Base-by-base conservation (phyloP, 208 protist genomes). In the Wallacemonas sp. region DNA sequence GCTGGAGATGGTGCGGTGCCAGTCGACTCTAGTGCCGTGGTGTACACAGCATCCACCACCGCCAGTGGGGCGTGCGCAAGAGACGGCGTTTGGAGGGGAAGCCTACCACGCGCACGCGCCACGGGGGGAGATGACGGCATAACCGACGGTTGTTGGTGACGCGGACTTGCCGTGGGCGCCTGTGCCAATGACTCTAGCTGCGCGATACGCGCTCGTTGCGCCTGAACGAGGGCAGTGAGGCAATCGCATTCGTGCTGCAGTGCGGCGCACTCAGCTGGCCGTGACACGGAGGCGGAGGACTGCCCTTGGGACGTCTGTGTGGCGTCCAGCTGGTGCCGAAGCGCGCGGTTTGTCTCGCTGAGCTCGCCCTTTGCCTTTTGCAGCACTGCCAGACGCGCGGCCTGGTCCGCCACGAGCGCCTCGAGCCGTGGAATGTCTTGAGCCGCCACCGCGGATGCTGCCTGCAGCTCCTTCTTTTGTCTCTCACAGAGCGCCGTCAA, bases 11-110 rank as follows among this genome's bases (percentile, higher is more conserved):
- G 26, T 8, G 46, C 12, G 12, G n/a, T 21, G 4, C 38, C 50
- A n/a, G 50, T 32, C 3, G 30, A 27, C 17, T 33, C 50, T 4
- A 39, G 32, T 6, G 50, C 50, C 17, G 50, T 12, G 6, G 50
- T 41, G 30, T 57, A 57, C n/a, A 57, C 50, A 4, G 50, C 50
- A 19, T 57, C 50, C n/a, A 57, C 50, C 3, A 57, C 50, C 0
- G 50, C 33, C 10, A 57, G 50, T 13, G 50, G 50, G 8, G 50
- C 50, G 13, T 34, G 21, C 6, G 50, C 33, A 17, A 57, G n/a
- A n/a, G 26, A 26, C 13, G 50, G 50, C 22, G 50, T 57, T 8
- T 39, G 24, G 30, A 57, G 17, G n/a, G n/a, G 30, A 4, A 15
- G 10, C 5, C 19, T n/a, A 9, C 12, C 27, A 10, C n/a, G 46